Evolutionary conservation across 2,329 filamentous ascomycete genomes (phyloP).

Genomic region (Claviceps sp.): DNA sequence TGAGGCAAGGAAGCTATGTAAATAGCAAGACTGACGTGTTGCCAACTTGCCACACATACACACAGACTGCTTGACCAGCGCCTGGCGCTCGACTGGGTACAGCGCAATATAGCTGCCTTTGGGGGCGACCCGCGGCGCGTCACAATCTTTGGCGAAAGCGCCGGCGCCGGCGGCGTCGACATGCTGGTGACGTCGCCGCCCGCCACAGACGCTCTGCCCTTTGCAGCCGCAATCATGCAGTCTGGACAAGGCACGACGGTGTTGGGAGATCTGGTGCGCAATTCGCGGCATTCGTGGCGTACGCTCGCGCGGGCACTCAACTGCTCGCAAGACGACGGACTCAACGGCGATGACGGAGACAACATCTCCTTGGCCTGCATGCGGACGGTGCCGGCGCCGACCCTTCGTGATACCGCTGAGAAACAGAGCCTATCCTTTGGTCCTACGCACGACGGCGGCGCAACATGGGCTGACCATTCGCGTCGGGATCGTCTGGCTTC

Average conservation of each 20-base stretch:
- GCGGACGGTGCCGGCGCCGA: conserved; percentile 8
- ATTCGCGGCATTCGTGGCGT: background rate
- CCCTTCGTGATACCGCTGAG: conserved; percentile 10
- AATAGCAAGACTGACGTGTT: too few species aligned
- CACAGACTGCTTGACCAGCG: conserved; percentile 30
- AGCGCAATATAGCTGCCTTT: conserved; percentile 49
- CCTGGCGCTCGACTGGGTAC: conserved; percentile 45
- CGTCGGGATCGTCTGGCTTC: conserved; percentile 9
- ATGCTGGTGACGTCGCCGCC: conserved; percentile 8
- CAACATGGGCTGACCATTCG: conserved; percentile 11
- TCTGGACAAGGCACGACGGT: conserved; percentile 9
- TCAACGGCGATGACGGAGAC: background rate
- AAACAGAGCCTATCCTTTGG: conserved; percentile 10
- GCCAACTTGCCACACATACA: background rate
- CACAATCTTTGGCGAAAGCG: conserved; percentile 23
- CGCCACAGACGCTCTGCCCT: conserved; percentile 13
- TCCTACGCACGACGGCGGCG: conserved; percentile 10
- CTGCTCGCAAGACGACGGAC: background rate
- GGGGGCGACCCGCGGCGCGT: conserved; percentile 51
- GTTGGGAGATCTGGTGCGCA: background rate
- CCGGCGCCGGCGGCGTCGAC: background rate
- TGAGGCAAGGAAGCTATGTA: too few species aligned
- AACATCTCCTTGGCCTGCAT: conserved; percentile 11
- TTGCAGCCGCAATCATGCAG: conserved; percentile 16
- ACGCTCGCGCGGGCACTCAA: background rate